Conservation (phyloP, 805 yeast species). For the Saturnispora serradocipensis region DNA sequence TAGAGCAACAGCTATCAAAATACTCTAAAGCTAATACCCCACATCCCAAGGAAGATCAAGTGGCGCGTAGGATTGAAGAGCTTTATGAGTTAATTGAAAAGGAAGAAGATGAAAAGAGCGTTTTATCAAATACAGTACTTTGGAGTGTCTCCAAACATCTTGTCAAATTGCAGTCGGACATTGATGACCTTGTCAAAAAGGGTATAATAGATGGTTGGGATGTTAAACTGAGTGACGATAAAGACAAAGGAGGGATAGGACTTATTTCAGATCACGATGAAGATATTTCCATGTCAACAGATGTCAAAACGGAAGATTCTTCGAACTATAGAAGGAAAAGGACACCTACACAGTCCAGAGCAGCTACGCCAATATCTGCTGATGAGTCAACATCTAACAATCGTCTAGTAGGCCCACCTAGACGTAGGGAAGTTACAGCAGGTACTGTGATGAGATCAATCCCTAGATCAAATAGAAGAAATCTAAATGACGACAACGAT, state of each 20-base stretch:
- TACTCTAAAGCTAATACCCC: slow-evolving; percentile 79
- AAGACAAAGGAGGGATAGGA: not conserved
- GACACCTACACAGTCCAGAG: slow-evolving; percentile 9
- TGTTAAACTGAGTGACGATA: slow-evolving; percentile 43
- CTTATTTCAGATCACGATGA: slow-evolving; percentile 2
- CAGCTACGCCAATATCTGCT: slow-evolving; percentile 8
- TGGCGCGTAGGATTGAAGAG: slow-evolving; percentile 56
- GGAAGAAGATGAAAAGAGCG: slow-evolving; percentile 69
- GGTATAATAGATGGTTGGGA: slow-evolving; percentile 43
- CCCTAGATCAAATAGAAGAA: slow-evolving; percentile 10
- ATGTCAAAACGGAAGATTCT: slow-evolving; percentile 4
- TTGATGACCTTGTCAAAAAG: slow-evolving; percentile 65
- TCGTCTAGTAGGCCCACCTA: slow-evolving; percentile 5
- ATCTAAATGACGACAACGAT: slow-evolving; percentile 6
- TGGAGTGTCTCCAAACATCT: slow-evolving; percentile 71
- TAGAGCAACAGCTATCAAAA: slow-evolving; percentile 77
- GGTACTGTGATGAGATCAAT: slow-evolving; percentile 12
- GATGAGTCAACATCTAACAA: slow-evolving; percentile 6
- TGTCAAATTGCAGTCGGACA: slow-evolving; percentile 61
- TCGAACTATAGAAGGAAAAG: not conserved
- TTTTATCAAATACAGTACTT: slow-evolving; percentile 75
- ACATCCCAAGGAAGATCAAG: slow-evolving; percentile 70
- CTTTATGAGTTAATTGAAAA: slow-evolving; percentile 51
- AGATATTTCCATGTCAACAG: not conserved
- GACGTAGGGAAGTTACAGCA: slow-evolving; percentile 20